Conservation (phyloP, 1,139 yeast genomes). For the Groenewaldozyma sp. region DNA sequence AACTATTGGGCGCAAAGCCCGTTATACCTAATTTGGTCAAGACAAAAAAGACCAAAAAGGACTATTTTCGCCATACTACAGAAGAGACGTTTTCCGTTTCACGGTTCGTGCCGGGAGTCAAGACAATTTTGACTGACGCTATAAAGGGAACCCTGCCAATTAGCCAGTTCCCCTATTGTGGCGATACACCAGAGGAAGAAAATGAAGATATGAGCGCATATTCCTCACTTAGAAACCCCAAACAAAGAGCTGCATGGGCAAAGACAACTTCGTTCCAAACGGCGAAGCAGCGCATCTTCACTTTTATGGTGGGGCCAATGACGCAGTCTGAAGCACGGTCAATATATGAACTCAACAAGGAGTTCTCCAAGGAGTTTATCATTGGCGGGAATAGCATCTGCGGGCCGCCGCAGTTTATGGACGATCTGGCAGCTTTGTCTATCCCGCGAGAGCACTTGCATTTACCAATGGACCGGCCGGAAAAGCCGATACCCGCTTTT, state of each 20-base stretch:
- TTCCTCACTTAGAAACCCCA: conserved; percentile 56
- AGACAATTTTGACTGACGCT: conserved; percentile 45
- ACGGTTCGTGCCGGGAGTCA: conserved; percentile 64
- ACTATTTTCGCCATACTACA: conserved; percentile 54
- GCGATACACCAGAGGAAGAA: conserved; percentile 61
- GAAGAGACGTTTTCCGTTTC: conserved; percentile 67
- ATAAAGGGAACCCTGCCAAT: conserved; percentile 44
- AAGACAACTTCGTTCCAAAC: conserved; percentile 38
- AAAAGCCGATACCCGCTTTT: conserved; percentile 13
- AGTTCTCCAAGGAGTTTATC: conserved; percentile 62
- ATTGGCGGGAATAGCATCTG: conserved; percentile 76
- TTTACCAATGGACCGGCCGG: conserved; percentile 22
- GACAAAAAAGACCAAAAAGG: conserved; percentile 3
- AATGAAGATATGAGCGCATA: conserved; percentile 35
- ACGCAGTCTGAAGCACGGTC: conserved; percentile 77
- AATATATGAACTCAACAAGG: conserved; percentile 58
- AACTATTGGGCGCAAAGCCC: conserved; percentile 56
- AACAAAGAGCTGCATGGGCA: conserved; percentile 82
- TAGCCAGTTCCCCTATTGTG: conserved; percentile 59
- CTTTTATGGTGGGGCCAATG: conserved; percentile 81
- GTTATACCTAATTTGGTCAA: conserved; percentile 34
- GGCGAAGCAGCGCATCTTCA: conserved; percentile 63
- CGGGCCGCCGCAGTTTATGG: conserved; percentile 48
- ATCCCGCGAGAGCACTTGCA: conserved; percentile 23
- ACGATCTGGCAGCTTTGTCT: conserved; percentile 23